These are phyloP conservation scores for Artemisia tridentata DNA, from an alignment of 129 eudicot species.

Conservation along the genomic window DNA sequence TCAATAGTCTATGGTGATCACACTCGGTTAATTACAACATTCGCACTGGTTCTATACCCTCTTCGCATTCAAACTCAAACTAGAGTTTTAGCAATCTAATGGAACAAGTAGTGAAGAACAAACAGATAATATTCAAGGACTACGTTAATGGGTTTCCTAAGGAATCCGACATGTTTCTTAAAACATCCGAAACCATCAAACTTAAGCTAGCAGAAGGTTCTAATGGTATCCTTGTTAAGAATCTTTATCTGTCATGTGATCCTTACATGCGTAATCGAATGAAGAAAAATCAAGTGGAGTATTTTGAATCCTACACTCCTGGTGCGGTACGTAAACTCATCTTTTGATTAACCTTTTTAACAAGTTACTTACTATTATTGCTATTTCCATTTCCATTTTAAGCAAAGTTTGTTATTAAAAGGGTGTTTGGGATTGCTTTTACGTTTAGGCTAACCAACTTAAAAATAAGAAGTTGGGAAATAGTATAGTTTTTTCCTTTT, in stretches of 20 bases:
- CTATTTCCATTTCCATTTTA: no score
- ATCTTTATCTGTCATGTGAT: slow-evolving; percentile 38
- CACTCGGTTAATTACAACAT: no score
- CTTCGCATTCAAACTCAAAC: no score
- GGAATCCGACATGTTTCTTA: slow-evolving; percentile 37
- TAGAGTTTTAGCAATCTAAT: slow-evolving; percentile 15
- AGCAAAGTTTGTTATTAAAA: no score
- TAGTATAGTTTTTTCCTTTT: no score
- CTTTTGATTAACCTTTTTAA: neutral
- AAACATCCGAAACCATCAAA: neutral
- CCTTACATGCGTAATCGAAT: slow-evolving; percentile 40
- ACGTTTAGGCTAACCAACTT: no score
- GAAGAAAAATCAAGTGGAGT: slow-evolving; percentile 20
- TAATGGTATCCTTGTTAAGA: slow-evolving; percentile 33
- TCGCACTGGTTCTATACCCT: no score
- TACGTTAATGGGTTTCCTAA: slow-evolving; percentile 43
- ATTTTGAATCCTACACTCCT: slow-evolving; percentile 36
- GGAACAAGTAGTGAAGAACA: slow-evolving; percentile 21
- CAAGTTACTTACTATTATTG: neutral
- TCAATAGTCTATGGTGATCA: no score
- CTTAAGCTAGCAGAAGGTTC: slow-evolving; percentile 40
- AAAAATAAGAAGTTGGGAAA: no score
- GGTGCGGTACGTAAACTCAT: slow-evolving; percentile 32
- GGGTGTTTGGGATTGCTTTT: no score
- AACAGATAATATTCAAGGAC: slow-evolving; percentile 29